A percentile compares a stretch with the other conserved stretches of the same genome.
Conservation (phyloP, 2,329 filamentous ascomycete species). For the Lasiodiplodia hormozganensis region DNA sequence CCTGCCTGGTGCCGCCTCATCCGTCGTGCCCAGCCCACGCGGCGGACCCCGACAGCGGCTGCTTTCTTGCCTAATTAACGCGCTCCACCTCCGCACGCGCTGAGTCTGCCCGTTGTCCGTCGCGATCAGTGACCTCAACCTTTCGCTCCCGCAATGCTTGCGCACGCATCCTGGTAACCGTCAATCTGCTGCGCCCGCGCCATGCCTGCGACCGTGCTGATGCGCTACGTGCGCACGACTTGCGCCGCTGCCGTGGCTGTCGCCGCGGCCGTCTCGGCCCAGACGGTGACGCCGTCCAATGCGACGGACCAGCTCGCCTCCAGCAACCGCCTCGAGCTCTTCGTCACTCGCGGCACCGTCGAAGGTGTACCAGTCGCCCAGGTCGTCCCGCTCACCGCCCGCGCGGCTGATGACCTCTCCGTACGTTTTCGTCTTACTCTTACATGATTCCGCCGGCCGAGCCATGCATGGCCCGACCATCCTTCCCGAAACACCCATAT, state of each 20-base stretch:
- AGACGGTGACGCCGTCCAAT: slow-evolving; percentile 28
- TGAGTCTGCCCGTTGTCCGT: neutral
- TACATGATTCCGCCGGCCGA: neutral
- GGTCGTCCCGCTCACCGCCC: slow-evolving; percentile 22
- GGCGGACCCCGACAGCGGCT: slow-evolving; percentile 12
- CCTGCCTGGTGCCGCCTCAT: too few relatives aligned
- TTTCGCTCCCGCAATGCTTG: slow-evolving; percentile 11
- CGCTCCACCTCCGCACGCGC: slow-evolving; percentile 17
- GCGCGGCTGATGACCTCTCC: slow-evolving; percentile 22
- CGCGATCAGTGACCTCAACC: neutral
- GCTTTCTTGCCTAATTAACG: neutral
- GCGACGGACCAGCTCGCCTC: slow-evolving; percentile 6
- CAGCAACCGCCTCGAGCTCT: slow-evolving; percentile 3
- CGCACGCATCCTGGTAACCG: slow-evolving; percentile 12
- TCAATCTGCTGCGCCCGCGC: slow-evolving; percentile 14
- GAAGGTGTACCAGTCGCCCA: slow-evolving; percentile 7
- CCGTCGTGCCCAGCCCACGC: neutral
- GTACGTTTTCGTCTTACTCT: slow-evolving; percentile 23
- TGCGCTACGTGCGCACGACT: slow-evolving; percentile 8
- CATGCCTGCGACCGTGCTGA: slow-evolving; percentile 23
- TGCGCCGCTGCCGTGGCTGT: slow-evolving; percentile 12
- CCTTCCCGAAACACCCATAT: slow-evolving; percentile 10
- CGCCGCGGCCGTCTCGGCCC: slow-evolving; percentile 10
- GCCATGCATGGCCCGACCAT: neutral
- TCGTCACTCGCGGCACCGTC: slow-evolving; percentile 9